These are phyloP conservation scores for Mycogone perniciosa DNA, from an alignment of 2,329 filamentous ascomycete species.

Conservation along the genomic window DNA sequence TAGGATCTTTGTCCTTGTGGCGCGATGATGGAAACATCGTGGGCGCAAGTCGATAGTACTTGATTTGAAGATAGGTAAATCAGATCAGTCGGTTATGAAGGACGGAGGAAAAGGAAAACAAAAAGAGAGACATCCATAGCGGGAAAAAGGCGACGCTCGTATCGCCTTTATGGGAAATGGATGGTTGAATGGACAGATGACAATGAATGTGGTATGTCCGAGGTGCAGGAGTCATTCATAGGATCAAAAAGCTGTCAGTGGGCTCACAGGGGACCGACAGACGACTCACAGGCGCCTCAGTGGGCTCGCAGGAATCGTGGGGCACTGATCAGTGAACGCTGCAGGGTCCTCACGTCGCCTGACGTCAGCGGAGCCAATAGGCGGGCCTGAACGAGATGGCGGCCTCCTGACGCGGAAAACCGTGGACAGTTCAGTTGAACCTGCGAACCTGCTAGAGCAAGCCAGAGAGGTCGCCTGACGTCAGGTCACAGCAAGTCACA, in stretches of 20 bases:
- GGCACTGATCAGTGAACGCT: not conserved
- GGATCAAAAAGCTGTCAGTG: not conserved
- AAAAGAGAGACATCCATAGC: no score
- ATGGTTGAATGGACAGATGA: no score
- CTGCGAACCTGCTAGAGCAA: not conserved
- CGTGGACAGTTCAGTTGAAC: not conserved
- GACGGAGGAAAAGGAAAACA: not conserved
- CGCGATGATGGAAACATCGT: not conserved
- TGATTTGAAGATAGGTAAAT: not conserved
- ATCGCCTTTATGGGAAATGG: no score
- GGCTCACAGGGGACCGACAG: not conserved
- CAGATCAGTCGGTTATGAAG: no score
- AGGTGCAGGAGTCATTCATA: not conserved
- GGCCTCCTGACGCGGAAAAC: not conserved
- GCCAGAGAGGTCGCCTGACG: slow-evolving; percentile 10
- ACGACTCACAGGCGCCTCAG: not conserved
- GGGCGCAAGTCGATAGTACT: not conserved
- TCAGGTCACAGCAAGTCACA: slow-evolving; percentile 1
- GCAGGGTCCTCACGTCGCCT: slow-evolving; percentile 3
- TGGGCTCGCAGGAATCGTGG: not conserved
- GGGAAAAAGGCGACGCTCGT: no score
- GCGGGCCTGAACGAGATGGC: not conserved
- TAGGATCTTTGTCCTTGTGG: not conserved
- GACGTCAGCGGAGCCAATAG: slow-evolving; percentile 10
- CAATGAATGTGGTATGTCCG: no score